Conservation (phyloP, 768 basidiomycete genomes). For the Plicaturopsis crispa region DNA sequence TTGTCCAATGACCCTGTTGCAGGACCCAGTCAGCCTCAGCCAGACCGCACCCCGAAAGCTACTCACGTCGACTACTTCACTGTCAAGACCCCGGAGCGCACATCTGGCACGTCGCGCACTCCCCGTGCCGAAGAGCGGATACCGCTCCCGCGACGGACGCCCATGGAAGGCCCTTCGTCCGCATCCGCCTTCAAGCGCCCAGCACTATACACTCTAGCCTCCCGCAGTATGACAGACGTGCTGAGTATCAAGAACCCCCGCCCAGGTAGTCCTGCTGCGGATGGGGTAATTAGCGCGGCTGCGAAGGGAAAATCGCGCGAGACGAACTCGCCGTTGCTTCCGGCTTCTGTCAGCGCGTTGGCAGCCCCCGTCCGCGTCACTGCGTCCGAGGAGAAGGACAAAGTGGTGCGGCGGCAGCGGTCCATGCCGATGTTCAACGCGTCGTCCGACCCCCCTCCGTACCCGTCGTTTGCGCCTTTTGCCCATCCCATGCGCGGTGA, state of each 20-base stretch:
- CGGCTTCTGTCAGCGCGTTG: conserved; percentile 2
- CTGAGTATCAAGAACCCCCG: conserved; percentile 11
- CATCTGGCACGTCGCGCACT: background rate
- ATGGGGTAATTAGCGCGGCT: conserved; percentile 21
- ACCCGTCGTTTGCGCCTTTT: conserved; percentile 38
- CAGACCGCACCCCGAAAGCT: conserved; percentile 8
- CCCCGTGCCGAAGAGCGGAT: background rate
- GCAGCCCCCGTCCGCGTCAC: conserved; percentile 2
- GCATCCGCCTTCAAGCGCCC: conserved; percentile 13
- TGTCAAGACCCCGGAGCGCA: background rate
- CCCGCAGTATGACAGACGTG: background rate
- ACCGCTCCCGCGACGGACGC: background rate
- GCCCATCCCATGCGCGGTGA: conserved; percentile 12
- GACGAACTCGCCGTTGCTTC: conserved; percentile 1
- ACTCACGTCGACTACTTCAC: conserved; percentile 4
- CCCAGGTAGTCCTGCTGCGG: conserved; percentile 21
- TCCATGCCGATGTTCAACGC: conserved; percentile 67
- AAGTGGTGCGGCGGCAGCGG: conserved; percentile 32
- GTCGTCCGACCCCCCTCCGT: conserved; percentile 58
- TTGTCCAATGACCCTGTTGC: background rate
- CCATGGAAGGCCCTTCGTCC: conserved; percentile 10
- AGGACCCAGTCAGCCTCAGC: conserved; percentile 5
- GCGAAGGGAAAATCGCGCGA: conserved; percentile 17
- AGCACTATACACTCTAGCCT: background rate
- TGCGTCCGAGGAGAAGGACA: conserved; percentile 1